These are phyloP conservation scores for Auricularia sp. DNA, from an alignment of 768 basidiomycete species.

Conservation along the genomic window DNA sequence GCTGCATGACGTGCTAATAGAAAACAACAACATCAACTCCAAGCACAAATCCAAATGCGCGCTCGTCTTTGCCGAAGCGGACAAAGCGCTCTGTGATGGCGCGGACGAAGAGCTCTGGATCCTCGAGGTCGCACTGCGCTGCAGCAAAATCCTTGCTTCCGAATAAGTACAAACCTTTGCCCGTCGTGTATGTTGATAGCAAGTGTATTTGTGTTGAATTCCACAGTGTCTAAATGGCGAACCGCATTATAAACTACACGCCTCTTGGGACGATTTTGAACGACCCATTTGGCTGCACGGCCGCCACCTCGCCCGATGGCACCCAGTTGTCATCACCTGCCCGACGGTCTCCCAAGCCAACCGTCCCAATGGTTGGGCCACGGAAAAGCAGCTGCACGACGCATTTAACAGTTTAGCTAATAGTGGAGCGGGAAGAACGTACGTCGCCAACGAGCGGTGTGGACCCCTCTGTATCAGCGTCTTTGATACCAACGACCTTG, in stretches of 20 bases:
- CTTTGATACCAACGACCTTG: constrained; percentile 62
- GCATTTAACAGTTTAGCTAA: too few species aligned
- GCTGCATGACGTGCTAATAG: constrained; percentile 84
- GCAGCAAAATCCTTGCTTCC: constrained; percentile 40
- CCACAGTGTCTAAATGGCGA: neutral
- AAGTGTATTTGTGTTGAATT: neutral
- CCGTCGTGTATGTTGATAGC: neutral
- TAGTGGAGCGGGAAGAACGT: constrained; percentile 2
- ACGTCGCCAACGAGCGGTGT: constrained; percentile 55
- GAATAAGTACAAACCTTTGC: neutral
- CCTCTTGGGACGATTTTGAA: constrained; percentile 30
- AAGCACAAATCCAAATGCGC: constrained; percentile 75
- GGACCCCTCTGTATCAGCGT: constrained; percentile 53
- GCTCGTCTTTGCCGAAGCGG: constrained; percentile 83
- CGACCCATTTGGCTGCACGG: constrained; percentile 57
- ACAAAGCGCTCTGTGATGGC: constrained; percentile 92
- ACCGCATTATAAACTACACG: neutral
- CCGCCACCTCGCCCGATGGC: constrained; percentile 32
- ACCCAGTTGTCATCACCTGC: constrained; percentile 37
- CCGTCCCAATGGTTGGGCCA: constrained; percentile 64
- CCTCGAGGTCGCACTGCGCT: constrained; percentile 72
- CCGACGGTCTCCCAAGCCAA: constrained; percentile 26
- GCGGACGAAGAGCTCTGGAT: constrained; percentile 97
- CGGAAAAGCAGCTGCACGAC: constrained; percentile 33
- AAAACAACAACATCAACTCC: constrained; percentile 71